Conservation (phyloP, 1,139 yeast species). For the Magnusiomyces suaveolens region DNA sequence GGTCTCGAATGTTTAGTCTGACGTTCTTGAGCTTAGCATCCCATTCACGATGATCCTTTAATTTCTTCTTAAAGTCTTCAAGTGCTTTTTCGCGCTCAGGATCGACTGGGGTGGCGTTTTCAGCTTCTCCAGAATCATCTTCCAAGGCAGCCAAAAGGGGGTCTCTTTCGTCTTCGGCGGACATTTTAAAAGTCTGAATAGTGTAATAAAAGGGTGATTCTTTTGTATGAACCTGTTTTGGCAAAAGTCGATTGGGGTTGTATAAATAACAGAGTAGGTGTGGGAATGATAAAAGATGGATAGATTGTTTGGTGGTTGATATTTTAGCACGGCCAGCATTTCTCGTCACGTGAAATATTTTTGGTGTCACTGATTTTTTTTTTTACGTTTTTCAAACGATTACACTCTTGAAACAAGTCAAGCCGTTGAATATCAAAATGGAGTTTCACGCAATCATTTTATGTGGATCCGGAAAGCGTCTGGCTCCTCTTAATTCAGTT, state of each 20-base stretch:
- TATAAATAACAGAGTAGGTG: background rate
- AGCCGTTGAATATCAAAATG: constrained; percentile 36
- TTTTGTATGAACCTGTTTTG: background rate
- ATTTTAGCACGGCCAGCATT: background rate
- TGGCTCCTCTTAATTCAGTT: constrained; percentile 47
- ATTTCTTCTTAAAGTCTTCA: constrained; percentile 69
- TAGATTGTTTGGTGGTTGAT: background rate
- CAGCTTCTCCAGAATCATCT: constrained; percentile 21
- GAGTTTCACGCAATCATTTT: constrained; percentile 85
- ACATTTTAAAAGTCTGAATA: constrained; percentile 3
- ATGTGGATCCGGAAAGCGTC: constrained; percentile 72
- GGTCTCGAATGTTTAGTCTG: constrained; percentile 71
- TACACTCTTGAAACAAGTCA: background rate
- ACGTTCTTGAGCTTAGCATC: constrained; percentile 83
- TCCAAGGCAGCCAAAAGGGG: constrained; percentile 29
- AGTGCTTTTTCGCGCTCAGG: constrained; percentile 77
- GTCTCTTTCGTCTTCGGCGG: constrained; percentile 23
- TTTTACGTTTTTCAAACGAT: no score
- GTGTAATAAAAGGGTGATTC: background rate
- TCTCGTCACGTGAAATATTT: background rate
- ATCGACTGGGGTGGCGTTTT: constrained; percentile 35
- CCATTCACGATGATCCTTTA: constrained; percentile 90
- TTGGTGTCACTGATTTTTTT: no score
- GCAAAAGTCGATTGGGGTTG: background rate
- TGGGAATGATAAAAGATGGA: background rate